Evolutionary conservation across 208 protist species (phyloP).

Genomic region (Zelonia costaricensis): DNA sequence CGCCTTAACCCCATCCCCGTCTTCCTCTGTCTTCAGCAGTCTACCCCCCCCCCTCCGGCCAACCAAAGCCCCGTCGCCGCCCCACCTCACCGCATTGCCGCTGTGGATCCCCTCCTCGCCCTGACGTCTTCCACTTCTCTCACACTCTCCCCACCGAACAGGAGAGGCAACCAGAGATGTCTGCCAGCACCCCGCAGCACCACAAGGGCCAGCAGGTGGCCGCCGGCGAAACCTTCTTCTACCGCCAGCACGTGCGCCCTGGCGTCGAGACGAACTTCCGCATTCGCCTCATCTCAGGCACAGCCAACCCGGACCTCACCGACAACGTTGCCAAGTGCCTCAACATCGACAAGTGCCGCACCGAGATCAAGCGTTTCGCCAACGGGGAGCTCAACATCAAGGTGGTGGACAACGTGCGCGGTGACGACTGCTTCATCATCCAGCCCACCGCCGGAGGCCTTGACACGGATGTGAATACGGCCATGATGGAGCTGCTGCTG

Average conservation of each 20-base stretch:
- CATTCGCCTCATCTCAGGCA: constrained; percentile 88
- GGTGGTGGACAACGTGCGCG: constrained; percentile 94
- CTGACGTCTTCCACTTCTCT: not conserved
- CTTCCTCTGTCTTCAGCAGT: no score
- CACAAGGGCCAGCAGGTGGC: constrained; percentile 65
- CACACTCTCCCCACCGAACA: not conserved
- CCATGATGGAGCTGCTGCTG: constrained; percentile 92
- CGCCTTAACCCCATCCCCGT: no score
- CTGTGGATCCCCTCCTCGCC: no score
- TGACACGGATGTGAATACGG: constrained; percentile 82
- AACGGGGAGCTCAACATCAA: constrained; percentile 93
- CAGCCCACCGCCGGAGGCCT: constrained; percentile 85
- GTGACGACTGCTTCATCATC: constrained; percentile 96
- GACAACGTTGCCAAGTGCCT: constrained; percentile 83
- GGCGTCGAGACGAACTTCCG: constrained; percentile 84
- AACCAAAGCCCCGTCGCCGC: no score
- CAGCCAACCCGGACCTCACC: constrained; percentile 76
- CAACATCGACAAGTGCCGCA: constrained; percentile 74
- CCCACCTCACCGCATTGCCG: no score
- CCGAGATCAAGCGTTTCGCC: constrained; percentile 88
- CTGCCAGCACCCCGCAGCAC: constrained; percentile 13
- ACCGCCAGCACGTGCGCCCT: constrained; percentile 70
- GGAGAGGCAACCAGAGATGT: constrained; percentile 1
- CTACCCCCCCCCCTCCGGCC: no score
- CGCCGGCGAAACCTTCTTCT: constrained; percentile 85